Base-by-base conservation (phyloP, 2,329 filamentous ascomycete species). In the Exophiala sideris region DNA sequence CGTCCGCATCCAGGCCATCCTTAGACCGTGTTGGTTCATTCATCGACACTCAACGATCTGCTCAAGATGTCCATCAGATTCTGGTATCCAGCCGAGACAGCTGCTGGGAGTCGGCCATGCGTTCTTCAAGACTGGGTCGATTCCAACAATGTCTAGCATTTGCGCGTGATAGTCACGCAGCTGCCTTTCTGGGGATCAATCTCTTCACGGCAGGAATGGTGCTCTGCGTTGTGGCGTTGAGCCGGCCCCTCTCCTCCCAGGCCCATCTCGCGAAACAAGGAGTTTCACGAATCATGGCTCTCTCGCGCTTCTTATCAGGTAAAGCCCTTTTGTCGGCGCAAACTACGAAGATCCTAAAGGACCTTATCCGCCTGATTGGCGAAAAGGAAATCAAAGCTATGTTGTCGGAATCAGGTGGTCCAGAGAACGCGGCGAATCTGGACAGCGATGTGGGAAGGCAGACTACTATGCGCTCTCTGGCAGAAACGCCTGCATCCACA, bases 181-280 rank as follows among this genome's bases (percentile, higher is more conserved):
- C 73, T 5, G 70, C 73, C 5, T 76, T 76, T 51, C 61, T 76
- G 14, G 74, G 71, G 2, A 74, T 76, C 57, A 76, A 76, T 50
- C 55, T 76, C 9, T 76, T 76, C 65, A 74, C 74, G 45, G 71
- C 73, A 1, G 70, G 73, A 5, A 70, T 76, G 21, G 73, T 76
- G 10, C 65, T 77, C 48, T 69, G 71, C 20, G 67, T 76, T 1
- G 65, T 72, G 36, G 72, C 74, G 1, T 64, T 76, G 2, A 72
- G 72, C 1, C 68, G 75, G 29, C 71, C 72, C 0, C 67, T 77
- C 1, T 73, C 72, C 0, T 68, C 74, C 45, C 63, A 66, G 24
- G 73, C 74, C 1, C 74, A 76, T 56, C 67, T 70, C 40, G 68
- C 71, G 1, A 76, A 76, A 53, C 67, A 73, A 38, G 24, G 24